Evolutionary conservation across 177 flowering plant genomes (phyloP).

Genomic region (Vitis hybrid): DNA sequence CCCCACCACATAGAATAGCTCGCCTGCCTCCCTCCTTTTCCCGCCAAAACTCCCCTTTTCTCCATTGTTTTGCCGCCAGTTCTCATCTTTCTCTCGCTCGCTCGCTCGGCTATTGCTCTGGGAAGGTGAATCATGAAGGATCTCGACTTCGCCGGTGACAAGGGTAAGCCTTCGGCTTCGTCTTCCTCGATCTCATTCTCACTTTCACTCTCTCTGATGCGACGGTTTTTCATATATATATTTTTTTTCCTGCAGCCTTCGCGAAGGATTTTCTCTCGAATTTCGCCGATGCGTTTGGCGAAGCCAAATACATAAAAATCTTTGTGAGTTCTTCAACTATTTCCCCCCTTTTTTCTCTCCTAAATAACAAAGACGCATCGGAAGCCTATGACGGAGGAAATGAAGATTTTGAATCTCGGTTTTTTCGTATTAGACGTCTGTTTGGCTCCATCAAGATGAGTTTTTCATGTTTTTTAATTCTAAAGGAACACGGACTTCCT

Average conservation of each 20-base stretch:
- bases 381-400: no score
- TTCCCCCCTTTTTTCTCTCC: neutral
- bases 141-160: constrained; percentile 52
- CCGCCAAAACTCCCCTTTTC: constrained; percentile 33
- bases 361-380: neutral
- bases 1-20: neutral
- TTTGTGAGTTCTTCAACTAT: constrained; percentile 47
- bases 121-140: constrained; percentile 41
- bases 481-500: no score
- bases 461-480: neutral
- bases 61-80: constrained; percentile 19
- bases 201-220: constrained; percentile 1
- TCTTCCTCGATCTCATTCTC: constrained; percentile 4
- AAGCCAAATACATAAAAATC: constrained; percentile 78
- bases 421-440: no score
- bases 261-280: constrained; percentile 78
- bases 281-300: constrained; percentile 76
- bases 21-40: constrained; percentile 10
- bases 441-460: no score
- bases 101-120: constrained; percentile 8
- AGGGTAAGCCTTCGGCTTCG: constrained; percentile 34
- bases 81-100: constrained; percentile 4
- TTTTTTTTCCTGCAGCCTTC: constrained; percentile 31
- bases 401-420: no score
- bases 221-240: neutral